Evolutionary conservation across 495 filamentous ascomycete genomes (phyloP).

Genomic region (Thermothielavioides terrestris): DNA sequence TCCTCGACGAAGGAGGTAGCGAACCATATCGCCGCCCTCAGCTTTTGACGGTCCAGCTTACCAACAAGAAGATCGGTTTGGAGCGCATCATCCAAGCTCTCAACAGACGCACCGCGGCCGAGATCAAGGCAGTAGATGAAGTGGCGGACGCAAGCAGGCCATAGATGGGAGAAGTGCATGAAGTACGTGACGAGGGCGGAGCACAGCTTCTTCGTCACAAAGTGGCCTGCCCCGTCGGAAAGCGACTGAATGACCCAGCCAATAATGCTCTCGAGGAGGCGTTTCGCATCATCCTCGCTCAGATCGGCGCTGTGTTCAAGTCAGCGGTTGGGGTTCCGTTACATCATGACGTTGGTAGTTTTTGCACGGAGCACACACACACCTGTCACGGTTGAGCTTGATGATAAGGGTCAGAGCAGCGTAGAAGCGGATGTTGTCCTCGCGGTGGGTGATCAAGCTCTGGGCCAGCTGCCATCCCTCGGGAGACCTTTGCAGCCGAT

Average conservation of each 20-base stretch:
- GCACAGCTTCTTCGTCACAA: constrained; percentile 78
- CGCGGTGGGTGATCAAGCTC: constrained; percentile 53
- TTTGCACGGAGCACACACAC: neutral
- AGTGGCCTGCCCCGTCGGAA: constrained; percentile 45
- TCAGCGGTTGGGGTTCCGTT: neutral
- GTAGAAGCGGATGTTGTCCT: constrained; percentile 76
- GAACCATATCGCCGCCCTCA: constrained; percentile 62
- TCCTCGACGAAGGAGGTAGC: constrained; percentile 67
- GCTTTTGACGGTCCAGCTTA: constrained; percentile 45
- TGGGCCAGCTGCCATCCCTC: constrained; percentile 82
- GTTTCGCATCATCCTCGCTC: constrained; percentile 48
- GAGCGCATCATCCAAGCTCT: constrained; percentile 43
- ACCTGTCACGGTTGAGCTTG: constrained; percentile 83
- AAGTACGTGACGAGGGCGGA: constrained; percentile 74
- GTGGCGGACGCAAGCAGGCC: constrained; percentile 61
- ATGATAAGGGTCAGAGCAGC: constrained; percentile 90
- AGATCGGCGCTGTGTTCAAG: constrained; percentile 46
- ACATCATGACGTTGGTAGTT: neutral
- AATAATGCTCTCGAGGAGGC: constrained; percentile 62
- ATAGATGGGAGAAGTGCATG: constrained; percentile 57
- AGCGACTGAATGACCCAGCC: constrained; percentile 56
- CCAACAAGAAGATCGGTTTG: constrained; percentile 45
- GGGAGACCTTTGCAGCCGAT: constrained; percentile 63
- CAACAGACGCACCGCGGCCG: constrained; percentile 39
- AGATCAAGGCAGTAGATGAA: constrained; percentile 54